Conservation (phyloP, 192 early-diverging fungal species). For the Chytriomyces confervae region DNA sequence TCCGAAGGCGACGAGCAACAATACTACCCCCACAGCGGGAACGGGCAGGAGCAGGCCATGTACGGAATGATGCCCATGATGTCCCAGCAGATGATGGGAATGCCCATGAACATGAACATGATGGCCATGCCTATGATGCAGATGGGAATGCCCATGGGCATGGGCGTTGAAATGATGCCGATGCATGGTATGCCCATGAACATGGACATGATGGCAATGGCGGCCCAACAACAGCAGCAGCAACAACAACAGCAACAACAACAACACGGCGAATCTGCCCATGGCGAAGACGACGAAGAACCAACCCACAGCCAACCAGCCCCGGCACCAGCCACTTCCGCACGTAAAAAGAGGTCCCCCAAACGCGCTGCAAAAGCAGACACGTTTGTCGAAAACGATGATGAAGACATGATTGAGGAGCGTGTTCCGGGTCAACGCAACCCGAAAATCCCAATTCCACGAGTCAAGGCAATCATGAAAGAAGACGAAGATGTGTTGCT, state of each 20-base stretch:
- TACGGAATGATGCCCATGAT: neutral
- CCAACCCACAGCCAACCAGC: neutral
- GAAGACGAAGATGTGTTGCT: conserved; percentile 28
- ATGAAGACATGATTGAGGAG: neutral
- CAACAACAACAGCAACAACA: neutral
- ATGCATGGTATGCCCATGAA: neutral
- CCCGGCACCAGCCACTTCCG: neutral
- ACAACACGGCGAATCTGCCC: neutral
- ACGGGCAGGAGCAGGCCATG: neutral
- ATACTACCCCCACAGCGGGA: neutral
- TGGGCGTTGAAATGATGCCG: neutral
- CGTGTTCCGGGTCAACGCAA: neutral
- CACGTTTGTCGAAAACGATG: neutral
- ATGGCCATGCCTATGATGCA: neutral
- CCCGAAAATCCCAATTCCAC: conserved; percentile 28
- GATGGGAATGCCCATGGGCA: neutral
- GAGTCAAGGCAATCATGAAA: conserved; percentile 35
- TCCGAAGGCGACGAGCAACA: neutral
- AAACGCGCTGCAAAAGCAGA: neutral
- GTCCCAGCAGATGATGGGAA: neutral
- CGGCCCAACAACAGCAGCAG: neutral
- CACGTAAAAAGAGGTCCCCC: neutral
- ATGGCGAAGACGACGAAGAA: neutral
- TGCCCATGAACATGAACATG: neutral
- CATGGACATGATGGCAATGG: neutral